A percentile compares a stretch with the other conserved stretches of the same genome.
Conservation (phyloP, 2,329 filamentous ascomycete species). For the Cephalotrichum gorgonifer region DNA sequence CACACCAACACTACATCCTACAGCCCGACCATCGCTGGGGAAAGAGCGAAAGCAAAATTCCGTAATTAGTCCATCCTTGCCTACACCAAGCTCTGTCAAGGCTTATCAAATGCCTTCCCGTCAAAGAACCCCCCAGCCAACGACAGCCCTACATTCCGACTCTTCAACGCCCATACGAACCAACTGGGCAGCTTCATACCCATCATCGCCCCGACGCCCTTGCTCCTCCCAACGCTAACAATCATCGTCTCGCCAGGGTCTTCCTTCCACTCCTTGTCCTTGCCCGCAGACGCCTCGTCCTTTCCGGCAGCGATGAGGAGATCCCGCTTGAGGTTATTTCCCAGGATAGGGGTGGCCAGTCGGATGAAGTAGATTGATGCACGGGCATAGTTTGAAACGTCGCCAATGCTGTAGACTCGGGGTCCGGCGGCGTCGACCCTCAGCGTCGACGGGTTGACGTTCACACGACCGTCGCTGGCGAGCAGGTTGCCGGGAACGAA, state of each 20-base stretch:
- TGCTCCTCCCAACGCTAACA: constrained; percentile 33
- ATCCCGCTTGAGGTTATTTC: constrained; percentile 38
- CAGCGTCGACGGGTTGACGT: constrained; percentile 24
- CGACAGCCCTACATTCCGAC: constrained; percentile 41
- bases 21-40: too few species aligned
- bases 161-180: constrained; percentile 37
- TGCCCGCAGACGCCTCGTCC: constrained; percentile 7
- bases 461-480: constrained; percentile 22
- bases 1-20: too few species aligned
- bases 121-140: constrained; percentile 35
- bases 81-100: neutral
- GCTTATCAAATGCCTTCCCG: constrained; percentile 38
- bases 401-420: constrained; percentile 35
- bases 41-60: too few species aligned
- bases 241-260: constrained; percentile 33
- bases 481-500: constrained; percentile 23
- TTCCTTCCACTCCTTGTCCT: constrained; percentile 26
- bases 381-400: constrained; percentile 26
- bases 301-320: constrained; percentile 24
- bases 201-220: constrained; percentile 32
- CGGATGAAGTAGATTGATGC: constrained; percentile 31
- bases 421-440: constrained; percentile 20
- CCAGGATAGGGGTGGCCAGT: constrained; percentile 28
- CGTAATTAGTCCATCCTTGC: too few species aligned
- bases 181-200: constrained; percentile 31